A percentile compares a stretch with the other conserved stretches of the same genome.
Evolutionary conservation across 805 yeast species (phyloP).

Genomic region (Zygoascus biomembranicola): DNA sequence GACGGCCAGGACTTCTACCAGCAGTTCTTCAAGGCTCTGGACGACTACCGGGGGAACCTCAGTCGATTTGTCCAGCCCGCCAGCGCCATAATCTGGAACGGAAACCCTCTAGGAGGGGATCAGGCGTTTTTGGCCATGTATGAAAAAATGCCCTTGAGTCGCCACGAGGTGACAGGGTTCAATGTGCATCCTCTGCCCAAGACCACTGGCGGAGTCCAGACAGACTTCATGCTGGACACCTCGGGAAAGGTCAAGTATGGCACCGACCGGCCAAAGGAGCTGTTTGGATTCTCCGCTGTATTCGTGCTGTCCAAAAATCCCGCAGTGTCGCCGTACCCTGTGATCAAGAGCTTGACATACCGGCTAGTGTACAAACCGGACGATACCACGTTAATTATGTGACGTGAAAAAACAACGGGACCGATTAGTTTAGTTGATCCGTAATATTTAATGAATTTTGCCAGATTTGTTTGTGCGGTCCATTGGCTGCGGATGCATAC

Average conservation of each 20-base stretch:
- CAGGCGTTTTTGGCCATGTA: conserved; percentile 29
- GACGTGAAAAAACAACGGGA: background rate
- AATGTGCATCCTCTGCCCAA: conserved; percentile 33
- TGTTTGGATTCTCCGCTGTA: conserved; percentile 28
- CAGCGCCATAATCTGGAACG: conserved; percentile 35
- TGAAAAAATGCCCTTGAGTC: conserved; percentile 27
- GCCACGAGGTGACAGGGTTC: conserved; percentile 28
- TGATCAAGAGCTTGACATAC: conserved; percentile 25
- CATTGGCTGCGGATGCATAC: too few species aligned
- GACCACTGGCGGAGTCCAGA: conserved; percentile 44
- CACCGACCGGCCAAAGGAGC: conserved; percentile 20
- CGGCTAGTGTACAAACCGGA: conserved; percentile 29
- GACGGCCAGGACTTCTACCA: conserved; percentile 17
- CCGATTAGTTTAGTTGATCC: too few species aligned
- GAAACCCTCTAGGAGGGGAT: conserved; percentile 33
- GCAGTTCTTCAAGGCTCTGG: conserved; percentile 29
- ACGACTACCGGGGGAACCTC: conserved; percentile 23
- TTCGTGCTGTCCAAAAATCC: conserved; percentile 21
- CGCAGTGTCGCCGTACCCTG: conserved; percentile 9
- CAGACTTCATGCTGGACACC: conserved; percentile 24
- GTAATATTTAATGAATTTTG: too few species aligned
- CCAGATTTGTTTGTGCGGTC: too few species aligned
- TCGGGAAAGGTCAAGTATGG: conserved; percentile 32
- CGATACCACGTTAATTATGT: conserved; percentile 19
- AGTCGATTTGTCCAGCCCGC: conserved; percentile 19